Percentiles rank a stretch among this genome's conserved stretches.
Conservation (phyloP, 768 basidiomycete species). For the Lentinus tigrinus region DNA sequence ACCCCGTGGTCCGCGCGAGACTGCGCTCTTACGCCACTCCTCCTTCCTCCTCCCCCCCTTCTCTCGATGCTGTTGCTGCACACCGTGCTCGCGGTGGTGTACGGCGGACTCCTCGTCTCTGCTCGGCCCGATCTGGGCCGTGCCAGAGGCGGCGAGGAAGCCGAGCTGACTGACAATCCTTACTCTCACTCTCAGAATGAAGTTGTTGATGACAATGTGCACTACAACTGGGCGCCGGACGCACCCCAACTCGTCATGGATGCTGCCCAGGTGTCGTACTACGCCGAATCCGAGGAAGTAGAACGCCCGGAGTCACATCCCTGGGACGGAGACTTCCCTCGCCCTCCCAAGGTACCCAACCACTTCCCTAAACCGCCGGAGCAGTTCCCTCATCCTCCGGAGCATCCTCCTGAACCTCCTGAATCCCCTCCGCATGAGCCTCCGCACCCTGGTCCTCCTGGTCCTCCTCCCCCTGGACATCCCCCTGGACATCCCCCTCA, state of each 20-base stretch:
- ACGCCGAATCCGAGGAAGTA: not conserved
- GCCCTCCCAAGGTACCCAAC: too few species aligned
- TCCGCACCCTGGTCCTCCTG: not conserved
- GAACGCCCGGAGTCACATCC: not conserved
- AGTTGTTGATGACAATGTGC: not conserved
- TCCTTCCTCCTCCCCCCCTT: not conserved
- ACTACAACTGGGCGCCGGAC: not conserved
- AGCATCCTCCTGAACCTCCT: not conserved
- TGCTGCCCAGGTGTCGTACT: not conserved
- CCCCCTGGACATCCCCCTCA: not conserved
- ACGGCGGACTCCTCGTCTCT: slow-evolving; percentile 19
- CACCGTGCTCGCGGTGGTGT: slow-evolving; percentile 22
- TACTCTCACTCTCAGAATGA: too few species aligned
- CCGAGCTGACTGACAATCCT: not conserved
- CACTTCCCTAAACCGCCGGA: not conserved
- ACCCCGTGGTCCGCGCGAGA: not conserved
- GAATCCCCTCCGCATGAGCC: not conserved
- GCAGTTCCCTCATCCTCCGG: not conserved
- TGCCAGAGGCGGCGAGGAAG: not conserved
- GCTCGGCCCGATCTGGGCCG: slow-evolving; percentile 6
- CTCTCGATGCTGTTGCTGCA: slow-evolving; percentile 18
- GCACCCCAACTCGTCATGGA: slow-evolving; percentile 7
- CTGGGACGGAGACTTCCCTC: not conserved
- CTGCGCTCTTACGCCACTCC: not conserved
- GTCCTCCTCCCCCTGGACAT: not conserved